Evolutionary conservation across 2,329 filamentous ascomycete species (phyloP).

Genomic region (Bipolaris victoriae): DNA sequence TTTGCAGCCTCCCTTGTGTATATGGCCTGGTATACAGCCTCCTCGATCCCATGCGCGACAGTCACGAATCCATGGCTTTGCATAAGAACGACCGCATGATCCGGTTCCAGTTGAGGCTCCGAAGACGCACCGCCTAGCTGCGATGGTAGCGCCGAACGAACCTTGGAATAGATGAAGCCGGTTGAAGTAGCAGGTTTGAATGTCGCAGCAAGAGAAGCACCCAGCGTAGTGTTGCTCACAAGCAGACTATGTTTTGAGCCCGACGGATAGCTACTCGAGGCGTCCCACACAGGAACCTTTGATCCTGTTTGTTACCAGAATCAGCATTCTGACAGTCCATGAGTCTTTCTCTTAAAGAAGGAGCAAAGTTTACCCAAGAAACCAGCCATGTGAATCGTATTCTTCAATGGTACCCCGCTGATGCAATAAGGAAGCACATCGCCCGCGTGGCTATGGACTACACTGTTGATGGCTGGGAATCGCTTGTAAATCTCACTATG

Average conservation of each 20-base stretch:
- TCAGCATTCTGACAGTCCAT: neutral
- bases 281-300: constrained; percentile 47
- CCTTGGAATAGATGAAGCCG: constrained; percentile 48
- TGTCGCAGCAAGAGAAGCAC: constrained; percentile 44
- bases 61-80: constrained; percentile 56
- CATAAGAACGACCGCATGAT: constrained; percentile 49
- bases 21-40: constrained; percentile 54
- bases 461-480: constrained; percentile 52
- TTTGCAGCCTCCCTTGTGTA: constrained; percentile 51
- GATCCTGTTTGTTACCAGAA: constrained; percentile 27
- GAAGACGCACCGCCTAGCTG: constrained; percentile 40
- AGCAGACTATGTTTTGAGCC: constrained; percentile 46
- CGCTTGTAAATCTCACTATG: constrained; percentile 56
- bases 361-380: constrained; percentile 45
- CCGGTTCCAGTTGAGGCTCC: constrained; percentile 42
- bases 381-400: constrained; percentile 52
- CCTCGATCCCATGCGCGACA: constrained; percentile 51
- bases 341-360: neutral
- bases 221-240: constrained; percentile 39
- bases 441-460: constrained; percentile 53
- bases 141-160: constrained; percentile 44
- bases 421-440: constrained; percentile 54
- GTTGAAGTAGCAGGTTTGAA: constrained; percentile 49
- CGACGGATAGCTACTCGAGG: constrained; percentile 36
- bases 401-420: constrained; percentile 48